Evolutionary conservation across 805 yeast genomes (phyloP).

Genomic region (Metschnikowia lachancei): DNA sequence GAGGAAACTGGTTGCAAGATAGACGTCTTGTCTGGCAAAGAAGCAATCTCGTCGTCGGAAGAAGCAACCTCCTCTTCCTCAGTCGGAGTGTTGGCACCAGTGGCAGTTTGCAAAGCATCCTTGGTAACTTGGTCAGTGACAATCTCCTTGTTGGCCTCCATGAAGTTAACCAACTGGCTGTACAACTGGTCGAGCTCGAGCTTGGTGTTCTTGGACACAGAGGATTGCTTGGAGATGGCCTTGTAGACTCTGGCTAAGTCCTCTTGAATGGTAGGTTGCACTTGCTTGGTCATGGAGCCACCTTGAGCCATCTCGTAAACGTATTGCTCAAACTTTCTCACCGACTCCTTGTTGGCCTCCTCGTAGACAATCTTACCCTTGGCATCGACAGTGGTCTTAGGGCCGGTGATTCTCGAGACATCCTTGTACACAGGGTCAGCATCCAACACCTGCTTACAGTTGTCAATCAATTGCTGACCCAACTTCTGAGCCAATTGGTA

Average conservation of each 20-base stretch:
- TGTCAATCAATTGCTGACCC: conserved; percentile 92
- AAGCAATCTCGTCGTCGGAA: conserved; percentile 76
- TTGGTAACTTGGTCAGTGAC: conserved; percentile 63
- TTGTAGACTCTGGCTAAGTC: conserved; percentile 81
- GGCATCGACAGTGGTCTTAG: conserved; percentile 81
- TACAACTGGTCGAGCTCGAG: conserved; percentile 69
- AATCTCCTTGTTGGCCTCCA: conserved; percentile 67
- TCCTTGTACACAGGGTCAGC: conserved; percentile 93
- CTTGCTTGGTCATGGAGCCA: conserved; percentile 69
- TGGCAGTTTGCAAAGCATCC: conserved; percentile 41
- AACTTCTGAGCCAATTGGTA: conserved; percentile 84
- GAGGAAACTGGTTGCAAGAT: conserved; percentile 73
- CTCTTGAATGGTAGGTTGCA: conserved; percentile 76
- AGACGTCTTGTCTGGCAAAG: conserved; percentile 70
- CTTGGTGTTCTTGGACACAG: conserved; percentile 59
- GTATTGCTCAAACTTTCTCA: conserved; percentile 92
- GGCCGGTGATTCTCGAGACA: conserved; percentile 91
- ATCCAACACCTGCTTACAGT: conserved; percentile 82
- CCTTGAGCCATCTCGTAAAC: conserved; percentile 97
- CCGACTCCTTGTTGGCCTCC: conserved; percentile 85
- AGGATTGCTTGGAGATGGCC: conserved; percentile 71
- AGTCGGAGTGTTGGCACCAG: conserved; percentile 45
- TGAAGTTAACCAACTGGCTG: conserved; percentile 65
- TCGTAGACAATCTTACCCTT: conserved; percentile 84
- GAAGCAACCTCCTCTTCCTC: conserved; percentile 35